These are phyloP conservation scores for Mucor indicus DNA, from an alignment of 371 early-diverging fungal species.

Conservation along the genomic window DNA sequence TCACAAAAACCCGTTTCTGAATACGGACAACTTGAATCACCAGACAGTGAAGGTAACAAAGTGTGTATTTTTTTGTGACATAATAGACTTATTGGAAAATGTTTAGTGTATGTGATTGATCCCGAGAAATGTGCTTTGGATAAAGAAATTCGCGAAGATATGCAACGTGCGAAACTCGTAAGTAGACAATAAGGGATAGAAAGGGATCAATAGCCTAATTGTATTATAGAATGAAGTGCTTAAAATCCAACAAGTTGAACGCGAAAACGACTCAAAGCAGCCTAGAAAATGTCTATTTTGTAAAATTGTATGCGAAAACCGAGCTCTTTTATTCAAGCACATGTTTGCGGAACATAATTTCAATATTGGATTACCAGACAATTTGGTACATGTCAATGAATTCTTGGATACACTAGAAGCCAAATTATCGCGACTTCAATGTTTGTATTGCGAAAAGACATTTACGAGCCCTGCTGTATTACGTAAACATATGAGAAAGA, in stretches of 20 bases:
- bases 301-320: conserved; percentile 66
- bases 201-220: background rate
- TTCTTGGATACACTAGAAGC: conserved; percentile 78
- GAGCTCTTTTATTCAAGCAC: conserved; percentile 74
- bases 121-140: conserved; percentile 61
- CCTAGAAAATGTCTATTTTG: conserved; percentile 93
- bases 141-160: conserved; percentile 64
- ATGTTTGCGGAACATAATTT: conserved; percentile 93
- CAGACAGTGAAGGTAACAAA: background rate
- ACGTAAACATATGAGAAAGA: conserved; percentile 97
- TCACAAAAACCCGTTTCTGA: conserved; percentile 26
- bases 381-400: conserved; percentile 83
- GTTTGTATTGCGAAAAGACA: conserved; percentile 92
- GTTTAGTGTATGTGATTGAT: conserved; percentile 58
- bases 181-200: background rate
- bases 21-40: conserved; percentile 12
- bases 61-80: background rate
- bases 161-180: conserved; percentile 75
- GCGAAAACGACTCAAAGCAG: conserved; percentile 62
- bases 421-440: conserved; percentile 81
- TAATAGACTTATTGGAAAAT: background rate
- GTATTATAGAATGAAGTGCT: conserved; percentile 69
- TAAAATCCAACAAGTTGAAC: conserved; percentile 75
- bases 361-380: conserved; percentile 92
- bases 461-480: conserved; percentile 87